These are phyloP conservation scores for Populus simonii DNA, from an alignment of 345 rosid genomes.

Conservation along the genomic window DNA sequence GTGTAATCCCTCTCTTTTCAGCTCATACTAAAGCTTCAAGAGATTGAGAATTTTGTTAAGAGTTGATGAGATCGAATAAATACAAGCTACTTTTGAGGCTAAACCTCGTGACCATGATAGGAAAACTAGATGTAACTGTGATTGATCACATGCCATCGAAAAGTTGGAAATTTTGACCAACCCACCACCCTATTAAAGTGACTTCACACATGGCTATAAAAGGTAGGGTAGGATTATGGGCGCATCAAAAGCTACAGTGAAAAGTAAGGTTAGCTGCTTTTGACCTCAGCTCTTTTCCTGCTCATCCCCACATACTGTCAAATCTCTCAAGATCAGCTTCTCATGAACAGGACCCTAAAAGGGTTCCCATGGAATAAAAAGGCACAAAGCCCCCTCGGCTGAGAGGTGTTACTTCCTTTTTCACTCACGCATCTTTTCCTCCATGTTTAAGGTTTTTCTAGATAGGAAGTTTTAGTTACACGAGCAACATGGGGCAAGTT, in stretches of 20 bases:
- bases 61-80: slow-evolving; percentile 1
- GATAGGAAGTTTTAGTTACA: slow-evolving; percentile 15
- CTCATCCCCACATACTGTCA: neutral
- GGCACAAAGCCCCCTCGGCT: slow-evolving; percentile 15
- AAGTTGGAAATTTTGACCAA: slow-evolving; percentile 12
- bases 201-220: neutral
- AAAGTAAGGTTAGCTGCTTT: neutral
- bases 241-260: neutral
- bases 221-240: slow-evolving; percentile 12
- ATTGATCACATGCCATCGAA: slow-evolving; percentile 1
- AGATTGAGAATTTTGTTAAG: neutral
- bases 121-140: neutral
- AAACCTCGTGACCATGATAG: neutral
- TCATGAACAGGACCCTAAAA: neutral
- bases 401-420: slow-evolving; percentile 17
- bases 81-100: neutral
- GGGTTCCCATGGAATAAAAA: neutral
- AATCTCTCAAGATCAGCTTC: neutral
- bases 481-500: slow-evolving; percentile 8
- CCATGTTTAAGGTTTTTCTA: neutral
- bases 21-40: neutral
- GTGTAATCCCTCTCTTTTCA: no score
- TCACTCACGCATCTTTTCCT: neutral
- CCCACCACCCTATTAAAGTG: neutral
- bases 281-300: neutral